Base-by-base conservation (phyloP, 768 basidiomycete species). In the Hortiboletus campestris region DNA sequence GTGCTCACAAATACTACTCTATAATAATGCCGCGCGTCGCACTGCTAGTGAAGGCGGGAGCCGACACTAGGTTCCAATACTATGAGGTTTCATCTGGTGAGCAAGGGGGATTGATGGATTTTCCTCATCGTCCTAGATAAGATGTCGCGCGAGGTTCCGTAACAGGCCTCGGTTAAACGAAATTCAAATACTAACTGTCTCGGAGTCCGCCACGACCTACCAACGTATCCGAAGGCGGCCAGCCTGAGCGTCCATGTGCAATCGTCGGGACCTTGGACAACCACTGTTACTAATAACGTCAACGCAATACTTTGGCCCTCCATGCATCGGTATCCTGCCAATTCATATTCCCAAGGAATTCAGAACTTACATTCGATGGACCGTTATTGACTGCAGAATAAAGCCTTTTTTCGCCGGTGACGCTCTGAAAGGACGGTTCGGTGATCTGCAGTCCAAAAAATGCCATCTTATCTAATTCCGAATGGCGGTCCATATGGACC, bases 381-480 rank as follows among this genome's bases (percentile, higher is more conserved):
- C 36, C 19, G 34, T 25, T 13, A 47, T 35, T 22, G 14, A 17
- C 14, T 6, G 35, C 16, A n/a, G n/a, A n/a, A n/a, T n/a, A n/a
- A n/a, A n/a, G n/a, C n/a, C n/a, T n/a, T 36, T 25, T 36, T 31
- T 40, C 41, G 19, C 25, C 4, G n/a, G 32, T 41, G 29, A 8
- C 12, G 10, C 16, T 3, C n/a, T 9, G 16, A 16, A 20, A 32
- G 20, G 31, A 29, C 13, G 19, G 35, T n/a, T n/a, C 22, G n/a
- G 36, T 6, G 36, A 28, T 34, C 36, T 13, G 34, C n/a, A 28
- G 11, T 16, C 11, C 16, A 29, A 40, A 40, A 20, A 28, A 28
- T 2, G 35, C 50, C 57, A 51, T 25, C 19, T 49, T 53, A 52
- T 57, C 46, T 29, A 52, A 53, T 40, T 22, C n/a, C 32, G 36